phyloP scores from a whole-genome alignment of 352 stramenopile species.

The Pythium utonaiense region DNA sequence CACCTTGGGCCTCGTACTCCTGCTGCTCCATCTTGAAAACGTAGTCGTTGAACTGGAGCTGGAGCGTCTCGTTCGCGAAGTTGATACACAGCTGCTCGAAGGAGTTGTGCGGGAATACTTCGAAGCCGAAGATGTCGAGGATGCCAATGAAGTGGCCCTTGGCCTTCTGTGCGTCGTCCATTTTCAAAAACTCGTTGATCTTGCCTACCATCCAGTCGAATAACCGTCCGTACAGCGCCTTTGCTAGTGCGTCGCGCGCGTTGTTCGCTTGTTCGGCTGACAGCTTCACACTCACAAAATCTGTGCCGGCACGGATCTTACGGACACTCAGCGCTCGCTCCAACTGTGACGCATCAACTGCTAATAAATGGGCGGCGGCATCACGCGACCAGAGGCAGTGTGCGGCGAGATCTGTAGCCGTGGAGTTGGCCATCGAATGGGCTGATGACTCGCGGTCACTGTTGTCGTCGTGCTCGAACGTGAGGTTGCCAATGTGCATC shows the following conservation, averaged over 20 bases:
- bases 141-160: constrained; percentile 86
- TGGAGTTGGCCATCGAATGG: constrained; percentile 18
- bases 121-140: constrained; percentile 92
- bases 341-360: constrained; percentile 66
- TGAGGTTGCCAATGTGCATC: constrained; percentile 89
- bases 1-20: constrained; percentile 80
- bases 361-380: constrained; percentile 63
- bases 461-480: constrained; percentile 73
- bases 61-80: constrained; percentile 86
- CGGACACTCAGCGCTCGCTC: constrained; percentile 72
- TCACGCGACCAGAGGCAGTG: constrained; percentile 70
- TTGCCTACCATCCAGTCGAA: constrained; percentile 90
- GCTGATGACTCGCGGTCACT: constrained; percentile 42
- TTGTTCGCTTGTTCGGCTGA: constrained; percentile 81
- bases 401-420: constrained; percentile 43
- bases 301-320: constrained; percentile 73
- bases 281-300: constrained; percentile 85
- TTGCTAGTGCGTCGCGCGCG: constrained; percentile 75
- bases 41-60: constrained; percentile 89
- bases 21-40: constrained; percentile 86
- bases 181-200: constrained; percentile 83
- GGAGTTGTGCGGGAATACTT: constrained; percentile 89
- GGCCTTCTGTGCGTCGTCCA: constrained; percentile 70
- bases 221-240: constrained; percentile 84
- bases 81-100: constrained; percentile 92